Base-by-base conservation (phyloP, 1,284 basidiomycete species). In the Coniophora puteana region DNA sequence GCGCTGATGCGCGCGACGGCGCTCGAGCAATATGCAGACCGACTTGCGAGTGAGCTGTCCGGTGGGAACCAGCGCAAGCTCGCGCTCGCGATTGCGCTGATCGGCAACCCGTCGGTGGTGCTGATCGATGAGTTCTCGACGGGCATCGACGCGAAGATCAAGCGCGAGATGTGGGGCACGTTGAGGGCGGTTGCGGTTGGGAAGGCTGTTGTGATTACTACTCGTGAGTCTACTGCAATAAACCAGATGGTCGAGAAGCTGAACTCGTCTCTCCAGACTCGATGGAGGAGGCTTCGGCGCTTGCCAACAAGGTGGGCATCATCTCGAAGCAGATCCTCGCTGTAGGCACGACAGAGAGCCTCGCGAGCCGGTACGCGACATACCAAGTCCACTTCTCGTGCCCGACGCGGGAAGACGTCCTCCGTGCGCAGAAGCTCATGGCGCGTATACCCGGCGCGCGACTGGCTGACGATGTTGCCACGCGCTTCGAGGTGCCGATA, bases 91-190 rank as follows among this genome's bases (percentile, higher is more conserved):
- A 89, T 90, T 47, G 80, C 88, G 5, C 67, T 91, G 16, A 86
- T 90, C 14, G 88, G 86, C 4, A 89, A 90, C 53, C 84, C 87
- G 0, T 66, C 80, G 2, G 86, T 90, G 8, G 64, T 91, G 4
- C 69, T 90, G 28, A 86, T 92, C 32, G 89, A 92, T 52, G 87
- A 91, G 57, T 89, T 89, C 55, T 87, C 83, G 3, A 88, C 84
- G 1, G 89, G 89, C 4, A 80, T 90, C 18, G 89, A 90, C 57
- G 82, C 87, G 3, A 87, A 80, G 62, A 88, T 83, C 69, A 90
- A 89, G 61, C 69, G 88, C 31, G 83, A 89, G 18, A 86, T 90
- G 73, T 91, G 88, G 88, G 68, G 68, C 13, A 87, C 83, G 0
- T 65, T 90, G 34, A 69, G 80, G 44, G 72, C 73, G 27, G 79